These are phyloP conservation scores for Kwoniella shivajii DNA, from an alignment of 1,284 basidiomycete genomes.

Conservation along the genomic window DNA sequence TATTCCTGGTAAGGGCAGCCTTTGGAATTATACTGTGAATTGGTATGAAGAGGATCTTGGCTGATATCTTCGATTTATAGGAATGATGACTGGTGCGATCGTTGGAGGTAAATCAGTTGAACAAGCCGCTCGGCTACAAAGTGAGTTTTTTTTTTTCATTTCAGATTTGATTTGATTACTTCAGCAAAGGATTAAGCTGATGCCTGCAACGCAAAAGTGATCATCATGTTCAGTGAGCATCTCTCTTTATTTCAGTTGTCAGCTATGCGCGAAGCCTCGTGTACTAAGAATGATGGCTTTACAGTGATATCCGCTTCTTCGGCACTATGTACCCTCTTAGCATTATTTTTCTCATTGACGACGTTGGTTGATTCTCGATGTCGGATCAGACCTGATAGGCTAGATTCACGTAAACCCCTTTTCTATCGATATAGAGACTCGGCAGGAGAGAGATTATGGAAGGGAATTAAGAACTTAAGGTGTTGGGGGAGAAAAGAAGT, in stretches of 20 bases:
- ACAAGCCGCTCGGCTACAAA: constrained; percentile 79
- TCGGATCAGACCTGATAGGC: constrained; percentile 68
- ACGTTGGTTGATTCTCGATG: constrained; percentile 70
- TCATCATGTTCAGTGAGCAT: constrained; percentile 73
- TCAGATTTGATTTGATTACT: background rate
- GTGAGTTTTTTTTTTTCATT: constrained; percentile 33
- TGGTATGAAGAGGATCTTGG: background rate
- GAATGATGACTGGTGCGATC: constrained; percentile 88
- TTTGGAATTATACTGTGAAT: background rate
- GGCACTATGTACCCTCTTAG: constrained; percentile 66
- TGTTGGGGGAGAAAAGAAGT: constrained; percentile 10
- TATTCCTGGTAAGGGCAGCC: constrained; percentile 50
- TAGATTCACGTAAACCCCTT: constrained; percentile 60
- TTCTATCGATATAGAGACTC: constrained; percentile 58
- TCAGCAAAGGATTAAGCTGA: background rate
- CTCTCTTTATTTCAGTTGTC: background rate
- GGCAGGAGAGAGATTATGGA: constrained; percentile 31
- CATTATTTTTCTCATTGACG: constrained; percentile 63
- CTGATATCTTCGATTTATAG: constrained; percentile 35
- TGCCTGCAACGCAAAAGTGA: constrained; percentile 56
- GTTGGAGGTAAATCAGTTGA: constrained; percentile 79
- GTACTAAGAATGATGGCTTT: background rate
- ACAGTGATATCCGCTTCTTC: constrained; percentile 73
- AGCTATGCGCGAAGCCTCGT: background rate
- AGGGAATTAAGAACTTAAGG: constrained; percentile 29